These are phyloP conservation scores for Mortierella sp. DNA, from an alignment of 371 early-diverging fungal species.

Conservation along the genomic window DNA sequence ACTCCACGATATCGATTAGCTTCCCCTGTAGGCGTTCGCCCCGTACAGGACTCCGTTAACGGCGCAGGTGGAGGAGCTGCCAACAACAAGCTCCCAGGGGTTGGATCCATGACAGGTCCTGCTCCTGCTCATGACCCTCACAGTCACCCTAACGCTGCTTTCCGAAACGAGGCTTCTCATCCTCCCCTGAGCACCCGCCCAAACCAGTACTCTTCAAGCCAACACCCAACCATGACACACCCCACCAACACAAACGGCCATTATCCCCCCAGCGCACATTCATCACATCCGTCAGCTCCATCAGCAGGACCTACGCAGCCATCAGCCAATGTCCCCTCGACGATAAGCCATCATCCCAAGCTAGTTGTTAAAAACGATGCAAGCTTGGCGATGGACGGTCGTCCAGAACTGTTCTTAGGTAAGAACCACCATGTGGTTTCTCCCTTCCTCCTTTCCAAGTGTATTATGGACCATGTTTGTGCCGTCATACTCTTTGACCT, in stretches of 20 bases:
- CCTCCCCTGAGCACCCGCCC: conserved; percentile 1
- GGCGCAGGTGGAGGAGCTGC: conserved; percentile 4
- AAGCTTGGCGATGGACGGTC: conserved; percentile 58
- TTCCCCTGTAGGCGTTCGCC: conserved; percentile 33
- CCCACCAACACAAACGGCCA: conserved; percentile 12
- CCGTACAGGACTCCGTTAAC: conserved; percentile 17
- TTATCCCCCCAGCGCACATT: conserved; percentile 13
- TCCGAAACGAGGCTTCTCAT: conserved; percentile 15
- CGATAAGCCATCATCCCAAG: conserved; percentile 36
- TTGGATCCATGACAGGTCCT: conserved; percentile 23
- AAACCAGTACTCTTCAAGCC: conserved; percentile 20
- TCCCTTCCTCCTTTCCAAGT: no score
- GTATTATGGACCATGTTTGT: no score
- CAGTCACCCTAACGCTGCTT: conserved; percentile 7
- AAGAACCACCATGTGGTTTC: conserved; percentile 11
- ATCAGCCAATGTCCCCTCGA: neutral
- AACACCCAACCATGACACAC: conserved; percentile 16
- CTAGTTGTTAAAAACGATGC: conserved; percentile 63
- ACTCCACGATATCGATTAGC: conserved; percentile 31
- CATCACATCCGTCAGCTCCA: conserved; percentile 1
- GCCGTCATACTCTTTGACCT: no score
- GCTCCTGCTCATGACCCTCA: conserved; percentile 24
- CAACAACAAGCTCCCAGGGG: conserved; percentile 33
- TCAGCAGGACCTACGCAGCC: neutral
- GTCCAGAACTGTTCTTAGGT: conserved; percentile 59